Percentiles rank a stretch among this genome's conserved stretches.
phyloP scores from a whole-genome alignment of 2,329 filamentous ascomycete species.

The Penicillium nordicum region DNA sequence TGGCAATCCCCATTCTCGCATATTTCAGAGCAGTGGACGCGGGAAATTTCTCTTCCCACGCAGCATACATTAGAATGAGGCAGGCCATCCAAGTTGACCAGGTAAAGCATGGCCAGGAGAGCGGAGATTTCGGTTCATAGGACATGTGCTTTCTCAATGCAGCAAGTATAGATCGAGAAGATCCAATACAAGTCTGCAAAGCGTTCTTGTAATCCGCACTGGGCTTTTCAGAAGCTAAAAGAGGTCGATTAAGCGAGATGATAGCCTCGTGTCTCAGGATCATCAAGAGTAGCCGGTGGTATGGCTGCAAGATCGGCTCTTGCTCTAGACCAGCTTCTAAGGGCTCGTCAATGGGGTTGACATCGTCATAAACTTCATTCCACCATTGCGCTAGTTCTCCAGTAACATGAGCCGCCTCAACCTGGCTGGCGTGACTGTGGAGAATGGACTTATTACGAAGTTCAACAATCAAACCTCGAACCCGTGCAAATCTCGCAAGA shows the following conservation, averaged over 20 bases:
- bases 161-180: conserved; percentile 49
- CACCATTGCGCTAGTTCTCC: conserved; percentile 52
- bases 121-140: conserved; percentile 20
- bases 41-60: conserved; percentile 46
- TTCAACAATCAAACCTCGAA: conserved; percentile 52
- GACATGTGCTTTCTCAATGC: conserved; percentile 35
- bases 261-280: conserved; percentile 50
- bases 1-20: conserved; percentile 27
- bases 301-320: conserved; percentile 23
- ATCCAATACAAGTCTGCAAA: conserved; percentile 51
- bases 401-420: conserved; percentile 47
- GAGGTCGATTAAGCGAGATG: conserved; percentile 52
- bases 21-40: conserved; percentile 42
- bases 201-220: conserved; percentile 48
- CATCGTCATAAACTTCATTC: conserved; percentile 52
- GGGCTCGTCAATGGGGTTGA: conserved; percentile 38
- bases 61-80: conserved; percentile 52
- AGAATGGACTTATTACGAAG: conserved; percentile 53
- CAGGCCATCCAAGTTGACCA: conserved; percentile 55
- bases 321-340: neutral
- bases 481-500: conserved; percentile 48
- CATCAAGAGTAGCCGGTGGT: conserved; percentile 44
- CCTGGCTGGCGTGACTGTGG: conserved; percentile 43
- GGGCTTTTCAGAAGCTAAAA: conserved; percentile 46
- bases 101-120: conserved; percentile 53